These are phyloP conservation scores for Lodderomyces jiufengensis DNA, from an alignment of 1,139 yeast genomes.

Conservation along the genomic window DNA sequence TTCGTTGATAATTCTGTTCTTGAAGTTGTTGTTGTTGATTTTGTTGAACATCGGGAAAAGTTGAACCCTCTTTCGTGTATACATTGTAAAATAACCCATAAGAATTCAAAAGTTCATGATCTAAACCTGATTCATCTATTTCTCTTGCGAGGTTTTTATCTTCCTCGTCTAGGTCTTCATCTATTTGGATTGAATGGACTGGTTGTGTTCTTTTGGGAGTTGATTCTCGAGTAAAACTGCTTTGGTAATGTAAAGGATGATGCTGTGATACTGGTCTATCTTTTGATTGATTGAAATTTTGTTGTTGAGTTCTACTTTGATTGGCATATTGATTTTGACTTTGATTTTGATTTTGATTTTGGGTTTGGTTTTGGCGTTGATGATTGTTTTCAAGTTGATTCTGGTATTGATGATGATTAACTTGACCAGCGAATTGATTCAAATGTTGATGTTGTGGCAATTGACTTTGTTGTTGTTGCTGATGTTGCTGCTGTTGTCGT, in stretches of 20 bases:
- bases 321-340: conserved; percentile 19
- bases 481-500: conserved; percentile 11
- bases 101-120: conserved; percentile 29
- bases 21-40: conserved; percentile 7
- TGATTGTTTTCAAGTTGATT: too few relatives aligned
- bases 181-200: conserved; percentile 8
- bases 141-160: conserved; percentile 15
- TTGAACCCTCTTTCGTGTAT: conserved; percentile 33
- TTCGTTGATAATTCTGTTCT: conserved; percentile 6
- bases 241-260: conserved; percentile 31
- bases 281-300: conserved; percentile 5
- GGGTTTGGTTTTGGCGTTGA: too few relatives aligned
- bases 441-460: neutral
- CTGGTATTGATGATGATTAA: conserved; percentile 10
- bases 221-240: conserved; percentile 6
- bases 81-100: conserved; percentile 38
- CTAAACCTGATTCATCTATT: conserved; percentile 27
- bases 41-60: conserved; percentile 22
- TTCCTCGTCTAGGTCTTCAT: conserved; percentile 12
- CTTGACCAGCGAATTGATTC: too few relatives aligned
- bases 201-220: conserved; percentile 5
- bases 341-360: too few relatives aligned
- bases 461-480: neutral
- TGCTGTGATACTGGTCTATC: conserved; percentile 44
- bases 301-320: conserved; percentile 37